These are phyloP conservation scores for Kernera saxatilis DNA, from an alignment of 345 rosid genomes.

Conservation along the genomic window DNA sequence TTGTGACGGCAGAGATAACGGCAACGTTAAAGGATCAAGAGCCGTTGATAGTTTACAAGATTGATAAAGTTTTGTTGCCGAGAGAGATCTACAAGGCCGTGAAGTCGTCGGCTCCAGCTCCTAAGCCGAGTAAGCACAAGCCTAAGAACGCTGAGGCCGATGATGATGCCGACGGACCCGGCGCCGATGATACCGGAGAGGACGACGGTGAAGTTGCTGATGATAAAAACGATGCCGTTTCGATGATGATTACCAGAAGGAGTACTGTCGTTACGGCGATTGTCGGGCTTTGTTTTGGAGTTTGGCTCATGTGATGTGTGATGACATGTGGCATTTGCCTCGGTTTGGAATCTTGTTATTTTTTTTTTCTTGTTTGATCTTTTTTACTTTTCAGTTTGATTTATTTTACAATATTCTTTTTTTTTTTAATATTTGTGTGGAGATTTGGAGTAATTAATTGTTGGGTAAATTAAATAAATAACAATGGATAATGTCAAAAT, in stretches of 20 bases:
- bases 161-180: constrained; percentile 41
- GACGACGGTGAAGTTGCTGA: constrained; percentile 53
- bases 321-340: constrained; percentile 10
- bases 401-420: background rate
- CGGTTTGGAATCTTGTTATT: background rate
- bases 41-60: constrained; percentile 69
- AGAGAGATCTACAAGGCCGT: constrained; percentile 65
- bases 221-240: constrained; percentile 38
- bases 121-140: constrained; percentile 47
- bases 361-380: background rate
- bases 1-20: constrained; percentile 50
- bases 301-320: constrained; percentile 34
- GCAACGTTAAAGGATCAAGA: constrained; percentile 71
- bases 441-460: no score
- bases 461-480: no score
- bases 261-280: constrained; percentile 30
- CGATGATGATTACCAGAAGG: constrained; percentile 11
- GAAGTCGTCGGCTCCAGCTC: constrained; percentile 34
- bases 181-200: constrained; percentile 53
- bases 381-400: background rate
- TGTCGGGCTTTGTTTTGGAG: constrained; percentile 43
- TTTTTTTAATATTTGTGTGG: no score
- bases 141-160: constrained; percentile 24
- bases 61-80: constrained; percentile 68
- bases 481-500: no score